These are phyloP conservation scores for Scedosporium minutisporum DNA, from an alignment of 2,329 filamentous ascomycete species.

Conservation along the genomic window DNA sequence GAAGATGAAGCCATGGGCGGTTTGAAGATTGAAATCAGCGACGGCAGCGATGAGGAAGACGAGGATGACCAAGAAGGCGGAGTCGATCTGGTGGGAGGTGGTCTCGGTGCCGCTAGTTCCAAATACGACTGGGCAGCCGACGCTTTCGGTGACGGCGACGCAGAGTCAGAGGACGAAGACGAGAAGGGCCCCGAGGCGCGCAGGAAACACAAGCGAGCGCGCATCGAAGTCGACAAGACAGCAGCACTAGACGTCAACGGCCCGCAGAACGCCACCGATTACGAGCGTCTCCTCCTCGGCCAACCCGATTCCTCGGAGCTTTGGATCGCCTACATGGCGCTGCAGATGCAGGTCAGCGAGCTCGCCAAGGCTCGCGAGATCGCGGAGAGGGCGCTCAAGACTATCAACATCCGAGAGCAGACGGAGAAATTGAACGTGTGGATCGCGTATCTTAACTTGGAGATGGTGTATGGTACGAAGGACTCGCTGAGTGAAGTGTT, in stretches of 20 bases:
- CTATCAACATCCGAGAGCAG: conserved; percentile 84
- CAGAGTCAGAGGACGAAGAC: conserved; percentile 33
- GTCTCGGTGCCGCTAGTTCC: conserved; percentile 23
- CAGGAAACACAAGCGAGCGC: conserved; percentile 62
- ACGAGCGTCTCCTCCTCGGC: conserved; percentile 82
- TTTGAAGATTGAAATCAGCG: conserved; percentile 9
- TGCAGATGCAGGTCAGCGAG: conserved; percentile 88
- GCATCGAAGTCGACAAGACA: conserved; percentile 78
- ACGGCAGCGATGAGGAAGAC: conserved; percentile 27
- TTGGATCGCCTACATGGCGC: conserved; percentile 98
- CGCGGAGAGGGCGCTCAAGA: conserved; percentile 80
- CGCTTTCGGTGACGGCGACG: conserved; percentile 50
- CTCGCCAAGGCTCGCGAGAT: conserved; percentile 79
- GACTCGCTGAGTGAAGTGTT: conserved; percentile 78
- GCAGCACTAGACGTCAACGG: conserved; percentile 85
- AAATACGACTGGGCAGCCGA: conserved; percentile 86
- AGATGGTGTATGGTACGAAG: conserved; percentile 80
- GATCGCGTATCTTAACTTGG: conserved; percentile 89
- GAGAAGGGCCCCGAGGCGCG: conserved; percentile 44
- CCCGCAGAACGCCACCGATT: conserved; percentile 83
- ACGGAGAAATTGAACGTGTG: conserved; percentile 91
- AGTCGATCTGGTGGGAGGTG: conserved; percentile 28
- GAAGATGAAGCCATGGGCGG: conserved; percentile 25
- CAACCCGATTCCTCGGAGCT: conserved; percentile 87
- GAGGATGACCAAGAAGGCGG: conserved; percentile 32